phyloP scores from a whole-genome alignment of 805 yeast genomes.

The Sugiyamaella mastotermitis region DNA sequence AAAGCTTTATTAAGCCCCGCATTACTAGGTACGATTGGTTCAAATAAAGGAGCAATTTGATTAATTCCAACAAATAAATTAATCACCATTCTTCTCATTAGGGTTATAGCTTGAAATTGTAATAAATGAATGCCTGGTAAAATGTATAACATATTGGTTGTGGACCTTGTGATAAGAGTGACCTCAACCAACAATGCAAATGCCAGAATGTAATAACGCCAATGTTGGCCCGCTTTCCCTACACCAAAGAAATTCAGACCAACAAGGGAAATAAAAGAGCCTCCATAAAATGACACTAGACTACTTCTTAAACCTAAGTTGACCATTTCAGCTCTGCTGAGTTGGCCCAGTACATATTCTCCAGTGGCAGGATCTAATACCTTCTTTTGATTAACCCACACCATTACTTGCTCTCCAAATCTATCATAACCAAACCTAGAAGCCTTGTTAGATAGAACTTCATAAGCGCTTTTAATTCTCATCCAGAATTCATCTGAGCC shows the following conservation, averaged over 20 bases:
- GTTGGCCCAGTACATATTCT: no score
- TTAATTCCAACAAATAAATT: constrained; percentile 19
- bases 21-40: neutral
- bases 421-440: constrained; percentile 79
- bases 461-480: constrained; percentile 72
- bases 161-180: constrained; percentile 20
- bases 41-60: constrained; percentile 20
- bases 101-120: constrained; percentile 18
- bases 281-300: constrained; percentile 14
- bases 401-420: constrained; percentile 65
- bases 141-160: constrained; percentile 4
- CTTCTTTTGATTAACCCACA: constrained; percentile 9
- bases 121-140: constrained; percentile 9
- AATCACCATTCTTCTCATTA: constrained; percentile 18
- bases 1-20: no score
- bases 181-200: constrained; percentile 20
- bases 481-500: constrained; percentile 18
- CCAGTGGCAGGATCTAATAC: neutral
- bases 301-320: constrained; percentile 9
- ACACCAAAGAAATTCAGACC: constrained; percentile 17
- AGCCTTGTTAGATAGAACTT: constrained; percentile 64
- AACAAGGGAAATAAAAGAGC: constrained; percentile 11
- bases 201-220: constrained; percentile 22
- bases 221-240: constrained; percentile 17
- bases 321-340: constrained; percentile 7